Conservation (phyloP, 495 filamentous ascomycete genomes). For the Hypoxylon fragiforme region DNA sequence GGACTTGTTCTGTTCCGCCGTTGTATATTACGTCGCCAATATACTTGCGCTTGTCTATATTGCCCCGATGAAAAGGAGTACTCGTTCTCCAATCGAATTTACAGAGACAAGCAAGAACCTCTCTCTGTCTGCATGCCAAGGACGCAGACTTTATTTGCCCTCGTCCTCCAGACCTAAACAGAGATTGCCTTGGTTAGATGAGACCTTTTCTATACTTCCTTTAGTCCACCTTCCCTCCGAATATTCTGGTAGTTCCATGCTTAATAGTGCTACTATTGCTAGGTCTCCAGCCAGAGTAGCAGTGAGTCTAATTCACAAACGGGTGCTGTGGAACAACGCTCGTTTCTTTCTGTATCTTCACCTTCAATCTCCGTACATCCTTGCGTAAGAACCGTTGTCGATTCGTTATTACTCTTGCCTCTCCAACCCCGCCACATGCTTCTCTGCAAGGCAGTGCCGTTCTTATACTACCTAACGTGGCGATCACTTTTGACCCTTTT, state of each 20-base stretch:
- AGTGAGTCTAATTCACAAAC: slow-evolving; percentile 27
- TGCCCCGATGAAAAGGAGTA: slow-evolving; percentile 33
- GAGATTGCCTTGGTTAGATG: slow-evolving; percentile 38
- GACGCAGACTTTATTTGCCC: slow-evolving; percentile 35
- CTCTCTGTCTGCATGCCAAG: slow-evolving; percentile 40
- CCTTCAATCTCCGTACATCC: slow-evolving; percentile 30
- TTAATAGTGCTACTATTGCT: slow-evolving; percentile 35
- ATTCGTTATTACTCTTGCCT: slow-evolving; percentile 27
- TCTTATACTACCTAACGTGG: slow-evolving; percentile 45
- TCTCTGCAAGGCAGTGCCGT: slow-evolving; percentile 41
- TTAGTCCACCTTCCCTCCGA: slow-evolving; percentile 42
- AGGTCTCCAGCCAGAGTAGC: slow-evolving; percentile 21
- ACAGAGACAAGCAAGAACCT: slow-evolving; percentile 37
- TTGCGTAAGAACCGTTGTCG: slow-evolving; percentile 28
- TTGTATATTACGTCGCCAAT: slow-evolving; percentile 42
- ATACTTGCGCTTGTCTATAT: slow-evolving; percentile 38
- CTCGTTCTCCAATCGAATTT: slow-evolving; percentile 37
- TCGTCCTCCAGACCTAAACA: slow-evolving; percentile 34
- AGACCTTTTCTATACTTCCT: slow-evolving; percentile 40
- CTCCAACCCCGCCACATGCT: slow-evolving; percentile 46
- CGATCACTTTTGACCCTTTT: slow-evolving; percentile 48
- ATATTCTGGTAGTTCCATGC: slow-evolving; percentile 29
- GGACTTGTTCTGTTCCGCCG: slow-evolving; percentile 36
- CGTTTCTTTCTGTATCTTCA: slow-evolving; percentile 33
- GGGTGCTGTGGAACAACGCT: slow-evolving; percentile 27